Evolutionary conservation across 2,329 filamentous ascomycete species (phyloP).

Genomic region (Claviceps africana): DNA sequence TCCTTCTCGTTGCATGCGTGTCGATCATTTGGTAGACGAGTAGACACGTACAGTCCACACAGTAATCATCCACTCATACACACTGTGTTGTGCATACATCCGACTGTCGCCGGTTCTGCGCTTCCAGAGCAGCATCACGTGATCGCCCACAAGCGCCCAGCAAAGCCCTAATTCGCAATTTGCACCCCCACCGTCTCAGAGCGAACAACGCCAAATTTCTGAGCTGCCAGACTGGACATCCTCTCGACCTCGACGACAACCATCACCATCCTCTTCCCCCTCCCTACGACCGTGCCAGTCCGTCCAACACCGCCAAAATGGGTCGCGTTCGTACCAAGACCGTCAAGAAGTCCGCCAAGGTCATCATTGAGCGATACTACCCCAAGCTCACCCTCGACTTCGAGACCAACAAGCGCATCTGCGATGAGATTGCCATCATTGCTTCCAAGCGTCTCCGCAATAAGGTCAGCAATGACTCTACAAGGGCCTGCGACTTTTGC

Average conservation of each 20-base stretch:
- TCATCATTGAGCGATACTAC: slow-evolving; percentile 98
- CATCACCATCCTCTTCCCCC: slow-evolving; percentile 14
- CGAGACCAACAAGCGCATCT: slow-evolving; percentile 99
- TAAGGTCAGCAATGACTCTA: slow-evolving; percentile 53
- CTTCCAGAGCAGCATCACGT: slow-evolving; percentile 11
- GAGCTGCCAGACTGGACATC: slow-evolving; percentile 6
- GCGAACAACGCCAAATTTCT: slow-evolving; percentile 17
- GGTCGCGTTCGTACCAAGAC: slow-evolving; percentile 59
- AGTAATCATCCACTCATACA: not conserved
- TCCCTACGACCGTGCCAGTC: slow-evolving; percentile 19
- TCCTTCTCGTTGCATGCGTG: not conserved
- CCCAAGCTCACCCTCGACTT: slow-evolving; percentile 98
- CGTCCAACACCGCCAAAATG: slow-evolving; percentile 45
- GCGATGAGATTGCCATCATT: slow-evolving; percentile 99
- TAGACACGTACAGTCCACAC: not conserved
- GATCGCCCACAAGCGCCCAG: slow-evolving; percentile 6
- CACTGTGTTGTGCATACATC: not conserved
- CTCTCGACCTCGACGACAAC: slow-evolving; percentile 6
- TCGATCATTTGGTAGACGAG: not conserved
- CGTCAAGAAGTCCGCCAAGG: slow-evolving; percentile 78
- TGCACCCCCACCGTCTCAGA: slow-evolving; percentile 9
- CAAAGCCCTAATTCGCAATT: slow-evolving; percentile 17
- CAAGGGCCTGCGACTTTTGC: too few species aligned
- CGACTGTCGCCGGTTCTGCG: not conserved
- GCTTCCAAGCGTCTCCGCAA: slow-evolving; percentile 98